Conservation (phyloP, 1,284 basidiomycete genomes). For the Ustilago vetiveriae region DNA sequence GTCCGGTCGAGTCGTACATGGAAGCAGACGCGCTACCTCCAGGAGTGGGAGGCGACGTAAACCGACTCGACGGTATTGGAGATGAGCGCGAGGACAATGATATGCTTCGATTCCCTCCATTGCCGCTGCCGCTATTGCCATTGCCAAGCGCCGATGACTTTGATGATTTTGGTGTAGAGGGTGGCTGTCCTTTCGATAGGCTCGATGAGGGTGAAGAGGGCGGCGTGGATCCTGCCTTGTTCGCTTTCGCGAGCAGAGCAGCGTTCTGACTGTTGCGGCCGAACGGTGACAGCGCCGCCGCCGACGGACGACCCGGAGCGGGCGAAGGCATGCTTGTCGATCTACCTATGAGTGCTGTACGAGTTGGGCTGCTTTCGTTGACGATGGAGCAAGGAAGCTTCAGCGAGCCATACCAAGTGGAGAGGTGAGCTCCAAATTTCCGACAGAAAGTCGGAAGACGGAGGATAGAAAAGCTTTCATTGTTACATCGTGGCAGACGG, state of each 20-base stretch:
- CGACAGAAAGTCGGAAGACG: conserved; percentile 18
- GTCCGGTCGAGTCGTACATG: conserved; percentile 37
- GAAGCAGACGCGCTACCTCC: conserved; percentile 17
- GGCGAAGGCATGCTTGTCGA: conserved; percentile 32
- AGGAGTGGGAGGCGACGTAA: conserved; percentile 16
- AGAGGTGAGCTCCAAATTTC: conserved; percentile 16
- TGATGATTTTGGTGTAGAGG: conserved; percentile 28
- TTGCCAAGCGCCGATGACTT: conserved; percentile 16
- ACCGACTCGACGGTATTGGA: conserved; percentile 16
- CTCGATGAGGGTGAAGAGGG: conserved; percentile 14
- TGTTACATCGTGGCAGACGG: not conserved
- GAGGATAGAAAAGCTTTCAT: too few species aligned
- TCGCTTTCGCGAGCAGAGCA: conserved; percentile 35
- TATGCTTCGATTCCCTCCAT: conserved; percentile 26
- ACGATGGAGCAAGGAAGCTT: too few species aligned
- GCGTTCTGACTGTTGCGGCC: conserved; percentile 51
- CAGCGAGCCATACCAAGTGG: too few species aligned
- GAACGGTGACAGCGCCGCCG: conserved; percentile 46
- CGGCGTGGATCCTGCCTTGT: conserved; percentile 27
- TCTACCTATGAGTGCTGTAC: too few species aligned
- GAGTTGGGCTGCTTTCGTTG: too few species aligned
- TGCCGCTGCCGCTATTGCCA: conserved; percentile 5
- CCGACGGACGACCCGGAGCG: conserved; percentile 18
- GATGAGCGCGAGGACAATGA: conserved; percentile 39
- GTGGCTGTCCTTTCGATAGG: conserved; percentile 10